Base-by-base conservation (phyloP, 2,329 filamentous ascomycete species). In the Colletotrichum noveboracense region DNA sequence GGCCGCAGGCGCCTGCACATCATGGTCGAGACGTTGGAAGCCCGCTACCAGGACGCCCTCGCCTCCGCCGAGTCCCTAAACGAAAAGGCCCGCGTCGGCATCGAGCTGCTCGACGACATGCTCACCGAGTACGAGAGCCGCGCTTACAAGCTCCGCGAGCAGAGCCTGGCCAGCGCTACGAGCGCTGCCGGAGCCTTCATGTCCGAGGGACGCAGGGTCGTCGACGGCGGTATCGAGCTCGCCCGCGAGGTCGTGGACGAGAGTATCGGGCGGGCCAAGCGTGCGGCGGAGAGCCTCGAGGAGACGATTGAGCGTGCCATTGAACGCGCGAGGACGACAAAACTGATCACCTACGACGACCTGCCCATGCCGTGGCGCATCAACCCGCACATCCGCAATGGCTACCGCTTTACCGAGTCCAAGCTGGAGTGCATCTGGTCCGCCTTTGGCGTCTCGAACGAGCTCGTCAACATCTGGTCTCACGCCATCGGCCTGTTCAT, bases 391-490 rank as follows among this genome's bases (percentile, higher is more conserved):
- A 98, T 99, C 82, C 89, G 93, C 67, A 92, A 91, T 70, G 97
- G 97, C 21, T 99, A 99, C 84, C 96, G 97, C 67, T 99, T 99
- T 87, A 94, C 92, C 76, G 95, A 98, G 81, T 96, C 95, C 75
- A 98, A 98, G 84, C 88, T 96, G 71, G 96, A 96, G 79, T 98
- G 96, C 83, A 88, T 98, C 67, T 91, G 91, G 67, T 98, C 96
- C 26, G 92, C 95, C 77, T 96, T 98, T 81, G 90, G 92, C 77
- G 87, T 97, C 74, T 97, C 95, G 78, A 99, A 99, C 85, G 97
- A 99, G 86, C 91, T 94, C 55, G 93, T 98, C 87, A 99, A 99
- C 86, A 99, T 99, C 82, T 99, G 97, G 97, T 96, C 96, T 3
- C 97, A 99, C 83, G 92, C 94, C 14, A 90, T 99, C 34, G 97